Percentiles rank a stretch among this genome's conserved stretches.
These are phyloP conservation scores for Aspergillus bombycis DNA, from an alignment of 2,329 filamentous ascomycete genomes.

Conservation along the genomic window DNA sequence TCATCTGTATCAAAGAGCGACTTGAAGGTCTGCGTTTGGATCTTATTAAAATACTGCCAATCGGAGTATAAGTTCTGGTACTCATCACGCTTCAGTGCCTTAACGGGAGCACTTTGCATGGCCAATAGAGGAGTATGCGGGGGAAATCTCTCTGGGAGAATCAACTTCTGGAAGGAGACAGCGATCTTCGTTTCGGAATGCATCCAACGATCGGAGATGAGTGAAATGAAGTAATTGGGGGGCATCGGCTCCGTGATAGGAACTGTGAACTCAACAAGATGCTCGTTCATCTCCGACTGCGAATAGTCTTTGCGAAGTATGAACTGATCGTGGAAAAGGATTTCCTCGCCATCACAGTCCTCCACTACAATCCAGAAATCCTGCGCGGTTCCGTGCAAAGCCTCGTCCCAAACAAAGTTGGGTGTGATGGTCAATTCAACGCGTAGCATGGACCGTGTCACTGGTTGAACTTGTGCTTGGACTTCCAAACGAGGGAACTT, in stretches of 20 bases:
- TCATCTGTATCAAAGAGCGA: conserved; percentile 88
- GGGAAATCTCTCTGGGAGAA: conserved; percentile 93
- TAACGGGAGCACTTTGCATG: conserved; percentile 85
- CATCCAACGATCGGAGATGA: conserved; percentile 97
- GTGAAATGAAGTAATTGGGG: conserved; percentile 96
- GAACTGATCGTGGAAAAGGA: conserved; percentile 93
- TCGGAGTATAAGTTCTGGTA: conserved; percentile 79
- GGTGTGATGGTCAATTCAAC: conserved; percentile 90
- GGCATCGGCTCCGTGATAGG: conserved; percentile 97
- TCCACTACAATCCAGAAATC: conserved; percentile 97
- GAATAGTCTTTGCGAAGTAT: conserved; percentile 89
- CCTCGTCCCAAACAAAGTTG: conserved; percentile 94
- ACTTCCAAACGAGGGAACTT: conserved; percentile 94
- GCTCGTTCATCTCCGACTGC: conserved; percentile 82
- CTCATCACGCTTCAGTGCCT: conserved; percentile 83
- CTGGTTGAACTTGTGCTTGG: conserved; percentile 89
- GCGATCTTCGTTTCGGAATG: conserved; percentile 92
- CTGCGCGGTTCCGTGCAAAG: conserved; percentile 83
- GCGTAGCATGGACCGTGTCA: conserved; percentile 90
- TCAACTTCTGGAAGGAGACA: conserved; percentile 91
- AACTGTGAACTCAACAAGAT: conserved; percentile 93
- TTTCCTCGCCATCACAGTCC: conserved; percentile 95
- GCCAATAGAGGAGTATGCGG: conserved; percentile 91
- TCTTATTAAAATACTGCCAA: conserved; percentile 91
- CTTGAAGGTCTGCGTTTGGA: conserved; percentile 97